Evolutionary conservation across 2,329 filamentous ascomycete genomes (phyloP).

Genomic region (Alternaria burnsii): DNA sequence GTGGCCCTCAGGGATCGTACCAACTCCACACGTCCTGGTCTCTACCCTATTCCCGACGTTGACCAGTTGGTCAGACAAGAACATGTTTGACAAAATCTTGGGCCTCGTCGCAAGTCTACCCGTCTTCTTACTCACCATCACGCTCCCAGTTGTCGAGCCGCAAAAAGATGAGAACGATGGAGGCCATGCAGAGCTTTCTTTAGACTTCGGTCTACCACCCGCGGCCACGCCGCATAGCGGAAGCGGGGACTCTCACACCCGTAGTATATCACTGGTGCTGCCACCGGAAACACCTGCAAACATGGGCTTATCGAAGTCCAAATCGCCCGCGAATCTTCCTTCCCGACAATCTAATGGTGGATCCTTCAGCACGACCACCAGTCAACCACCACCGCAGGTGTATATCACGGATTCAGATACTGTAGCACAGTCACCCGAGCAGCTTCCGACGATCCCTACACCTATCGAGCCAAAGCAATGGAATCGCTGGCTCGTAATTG

Average conservation of each 20-base stretch:
- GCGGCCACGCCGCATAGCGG: slow-evolving; percentile 34
- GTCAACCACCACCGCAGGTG: slow-evolving; percentile 38
- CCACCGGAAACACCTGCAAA: slow-evolving; percentile 30
- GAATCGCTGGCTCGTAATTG: slow-evolving; percentile 88
- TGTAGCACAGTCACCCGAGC: slow-evolving; percentile 48
- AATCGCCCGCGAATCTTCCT: slow-evolving; percentile 2
- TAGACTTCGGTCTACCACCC: slow-evolving; percentile 44
- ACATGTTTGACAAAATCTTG: slow-evolving; percentile 82
- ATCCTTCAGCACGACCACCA: slow-evolving; percentile 24
- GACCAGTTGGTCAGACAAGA: slow-evolving; percentile 81
- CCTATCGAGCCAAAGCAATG: slow-evolving; percentile 64
- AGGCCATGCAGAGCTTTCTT: slow-evolving; percentile 28
- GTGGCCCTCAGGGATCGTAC: slow-evolving; percentile 82
- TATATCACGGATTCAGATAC: slow-evolving; percentile 47
- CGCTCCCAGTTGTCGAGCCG: slow-evolving; percentile 87
- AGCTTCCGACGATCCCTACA: slow-evolving; percentile 31
- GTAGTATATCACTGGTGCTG: slow-evolving; percentile 28
- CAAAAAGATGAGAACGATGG: slow-evolving; percentile 56
- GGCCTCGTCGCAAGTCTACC: slow-evolving; percentile 87
- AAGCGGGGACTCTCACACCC: slow-evolving; percentile 30
- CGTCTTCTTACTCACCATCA: slow-evolving; percentile 88
- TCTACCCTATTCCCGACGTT: slow-evolving; percentile 88
- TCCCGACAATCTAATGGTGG: slow-evolving; percentile 1
- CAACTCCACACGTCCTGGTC: slow-evolving; percentile 74
- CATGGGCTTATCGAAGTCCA: slow-evolving; percentile 17